Percentiles rank a stretch among this genome's conserved stretches.
Conservation (phyloP, 441 rosid species). For the Pelargonium fulgidum region DNA sequence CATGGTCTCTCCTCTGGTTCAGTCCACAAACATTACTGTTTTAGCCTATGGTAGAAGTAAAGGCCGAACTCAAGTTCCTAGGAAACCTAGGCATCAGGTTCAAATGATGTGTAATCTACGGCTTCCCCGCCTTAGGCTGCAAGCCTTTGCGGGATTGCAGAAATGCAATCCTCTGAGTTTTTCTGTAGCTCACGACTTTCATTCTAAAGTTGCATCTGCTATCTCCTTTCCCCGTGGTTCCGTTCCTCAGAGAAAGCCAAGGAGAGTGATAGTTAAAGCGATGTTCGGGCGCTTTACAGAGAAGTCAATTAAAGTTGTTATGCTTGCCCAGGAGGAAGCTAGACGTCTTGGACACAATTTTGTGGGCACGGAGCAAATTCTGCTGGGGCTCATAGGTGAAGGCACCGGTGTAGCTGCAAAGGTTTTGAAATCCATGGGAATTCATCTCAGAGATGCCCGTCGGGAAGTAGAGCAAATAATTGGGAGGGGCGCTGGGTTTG, state of each 20-base stretch:
- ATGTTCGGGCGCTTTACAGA: constrained; percentile 97
- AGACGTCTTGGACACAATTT: constrained; percentile 93
- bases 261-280: constrained; percentile 53
- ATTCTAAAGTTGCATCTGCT: constrained; percentile 35
- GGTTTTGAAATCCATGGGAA: constrained; percentile 96
- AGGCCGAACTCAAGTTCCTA: constrained; percentile 38
- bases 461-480: constrained; percentile 96
- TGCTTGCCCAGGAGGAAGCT: constrained; percentile 99
- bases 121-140: constrained; percentile 40
- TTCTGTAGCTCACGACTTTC: constrained; percentile 36
- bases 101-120: constrained; percentile 47
- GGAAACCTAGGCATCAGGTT: constrained; percentile 33
- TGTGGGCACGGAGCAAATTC: constrained; percentile 95
- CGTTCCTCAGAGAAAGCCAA: constrained; percentile 29
- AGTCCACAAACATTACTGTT: constrained; percentile 39
- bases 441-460: constrained; percentile 89
- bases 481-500: constrained; percentile 96
- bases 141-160: constrained; percentile 55
- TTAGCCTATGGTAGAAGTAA: constrained; percentile 33
- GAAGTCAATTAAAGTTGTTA: constrained; percentile 91
- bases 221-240: constrained; percentile 29
- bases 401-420: constrained; percentile 98
- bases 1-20: constrained; percentile 67
- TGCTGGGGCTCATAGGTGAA: constrained; percentile 91
- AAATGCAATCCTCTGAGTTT: constrained; percentile 45